Evolutionary conservation across 2,329 filamentous ascomycete species (phyloP).

Genomic region (Sporothrix mexicana): DNA sequence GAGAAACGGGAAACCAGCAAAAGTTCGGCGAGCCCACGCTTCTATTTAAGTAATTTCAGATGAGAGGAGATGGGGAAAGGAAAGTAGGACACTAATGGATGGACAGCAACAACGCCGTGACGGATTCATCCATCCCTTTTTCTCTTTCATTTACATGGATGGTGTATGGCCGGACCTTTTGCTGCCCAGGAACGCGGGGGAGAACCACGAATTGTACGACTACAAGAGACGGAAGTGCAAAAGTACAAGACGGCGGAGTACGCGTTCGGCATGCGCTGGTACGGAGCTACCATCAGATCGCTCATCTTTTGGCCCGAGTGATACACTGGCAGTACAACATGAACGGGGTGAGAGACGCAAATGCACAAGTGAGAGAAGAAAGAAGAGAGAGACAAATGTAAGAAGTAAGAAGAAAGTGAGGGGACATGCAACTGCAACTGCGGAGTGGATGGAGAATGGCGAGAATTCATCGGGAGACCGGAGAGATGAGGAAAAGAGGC

Average conservation of each 20-base stretch:
- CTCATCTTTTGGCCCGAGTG: too few species aligned
- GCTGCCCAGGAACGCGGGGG: slow-evolving; percentile 1
- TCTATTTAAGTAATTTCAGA: not conserved
- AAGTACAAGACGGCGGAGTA: not conserved
- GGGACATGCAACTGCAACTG: slow-evolving; percentile 5
- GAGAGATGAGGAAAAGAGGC: not conserved
- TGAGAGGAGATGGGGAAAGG: not conserved
- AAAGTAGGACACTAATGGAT: too few species aligned
- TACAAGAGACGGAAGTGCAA: not conserved
- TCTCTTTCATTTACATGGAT: not conserved
- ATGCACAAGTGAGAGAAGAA: not conserved
- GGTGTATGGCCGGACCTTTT: not conserved
- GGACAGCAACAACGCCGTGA: not conserved
- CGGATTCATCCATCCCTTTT: not conserved
- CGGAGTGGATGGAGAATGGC: not conserved
- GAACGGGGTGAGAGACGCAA: not conserved
- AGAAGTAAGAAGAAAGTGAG: not conserved
- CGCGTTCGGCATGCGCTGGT: not conserved
- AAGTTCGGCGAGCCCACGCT: not conserved
- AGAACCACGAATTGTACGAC: too few species aligned
- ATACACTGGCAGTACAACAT: slow-evolving; percentile 18
- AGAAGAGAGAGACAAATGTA: not conserved
- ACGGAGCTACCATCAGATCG: not conserved
- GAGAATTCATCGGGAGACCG: not conserved
- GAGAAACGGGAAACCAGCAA: not conserved